phyloP scores from a whole-genome alignment of 169 alveolate species.

The Neospora caninum region DNA sequence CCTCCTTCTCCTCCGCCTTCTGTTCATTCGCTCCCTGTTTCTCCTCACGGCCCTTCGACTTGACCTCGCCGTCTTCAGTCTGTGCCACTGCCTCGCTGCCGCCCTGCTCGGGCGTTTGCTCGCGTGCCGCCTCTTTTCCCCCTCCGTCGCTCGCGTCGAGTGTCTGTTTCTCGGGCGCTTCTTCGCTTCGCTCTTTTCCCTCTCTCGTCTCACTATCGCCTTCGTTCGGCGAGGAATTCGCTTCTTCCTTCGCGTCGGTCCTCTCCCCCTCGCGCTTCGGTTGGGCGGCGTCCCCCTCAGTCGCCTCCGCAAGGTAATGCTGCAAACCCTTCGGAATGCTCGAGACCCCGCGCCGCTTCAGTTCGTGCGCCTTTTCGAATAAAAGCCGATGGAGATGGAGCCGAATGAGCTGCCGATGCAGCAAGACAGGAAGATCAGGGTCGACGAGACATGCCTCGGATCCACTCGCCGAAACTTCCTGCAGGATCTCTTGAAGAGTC shows the following conservation, averaged over 20 bases:
- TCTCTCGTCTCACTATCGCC: background rate
- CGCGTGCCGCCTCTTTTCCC: background rate
- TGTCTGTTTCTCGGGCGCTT: background rate
- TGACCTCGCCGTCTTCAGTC: background rate
- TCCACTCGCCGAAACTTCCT: constrained; percentile 55
- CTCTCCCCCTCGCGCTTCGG: background rate
- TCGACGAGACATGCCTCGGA: constrained; percentile 42
- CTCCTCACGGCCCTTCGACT: background rate
- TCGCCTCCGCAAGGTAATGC: background rate
- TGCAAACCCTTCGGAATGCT: background rate
- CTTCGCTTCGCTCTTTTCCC: background rate
- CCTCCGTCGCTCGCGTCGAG: background rate
- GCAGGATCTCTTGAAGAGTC: constrained; percentile 70
- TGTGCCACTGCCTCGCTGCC: background rate
- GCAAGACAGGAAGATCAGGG: constrained; percentile 71
- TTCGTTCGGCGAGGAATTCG: background rate
- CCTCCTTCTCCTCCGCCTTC: constrained; percentile 8
- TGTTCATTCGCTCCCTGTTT: constrained; percentile 36
- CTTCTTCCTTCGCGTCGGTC: background rate
- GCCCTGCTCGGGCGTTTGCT: background rate
- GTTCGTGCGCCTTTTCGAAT: background rate
- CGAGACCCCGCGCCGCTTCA: constrained; percentile 1
- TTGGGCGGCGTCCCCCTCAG: background rate
- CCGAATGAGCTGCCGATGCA: constrained; percentile 72
- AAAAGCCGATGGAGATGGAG: constrained; percentile 1